Percentiles rank a stretch among this genome's conserved stretches.
These are phyloP conservation scores for Wolfiporia cocos DNA, from an alignment of 1,284 basidiomycete genomes.

Conservation along the genomic window DNA sequence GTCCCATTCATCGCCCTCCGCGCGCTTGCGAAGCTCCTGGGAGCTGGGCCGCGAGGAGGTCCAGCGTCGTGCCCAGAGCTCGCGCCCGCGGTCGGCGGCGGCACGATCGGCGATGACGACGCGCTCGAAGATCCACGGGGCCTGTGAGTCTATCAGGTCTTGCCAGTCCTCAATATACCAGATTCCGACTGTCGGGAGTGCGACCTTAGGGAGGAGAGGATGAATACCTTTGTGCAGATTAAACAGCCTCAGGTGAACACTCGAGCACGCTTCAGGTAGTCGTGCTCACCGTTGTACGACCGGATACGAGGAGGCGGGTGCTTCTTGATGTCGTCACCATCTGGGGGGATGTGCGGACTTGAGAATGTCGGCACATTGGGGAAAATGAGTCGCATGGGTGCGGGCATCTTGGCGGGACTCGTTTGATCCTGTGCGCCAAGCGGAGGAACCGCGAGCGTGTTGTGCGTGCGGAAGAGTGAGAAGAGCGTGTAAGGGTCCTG, in stretches of 20 bases:
- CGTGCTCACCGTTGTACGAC: constrained; percentile 19
- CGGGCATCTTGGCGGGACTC: constrained; percentile 38
- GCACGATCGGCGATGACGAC: constrained; percentile 71
- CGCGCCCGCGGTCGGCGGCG: constrained; percentile 48
- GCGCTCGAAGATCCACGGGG: constrained; percentile 71
- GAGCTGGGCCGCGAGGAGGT: background rate
- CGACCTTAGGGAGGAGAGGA: constrained; percentile 57
- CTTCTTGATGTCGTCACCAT: constrained; percentile 17
- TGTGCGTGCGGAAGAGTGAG: constrained; percentile 76
- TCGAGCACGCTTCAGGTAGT: background rate
- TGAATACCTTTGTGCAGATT: constrained; percentile 60
- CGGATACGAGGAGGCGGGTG: constrained; percentile 23
- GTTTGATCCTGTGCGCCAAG: constrained; percentile 4
- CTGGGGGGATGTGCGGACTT: constrained; percentile 31
- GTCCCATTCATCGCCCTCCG: constrained; percentile 4
- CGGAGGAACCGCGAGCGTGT: constrained; percentile 45
- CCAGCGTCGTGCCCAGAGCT: constrained; percentile 22
- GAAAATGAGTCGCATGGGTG: constrained; percentile 70
- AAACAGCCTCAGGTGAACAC: too few relatives aligned
- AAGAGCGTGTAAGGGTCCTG: constrained; percentile 70
- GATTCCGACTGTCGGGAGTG: constrained; percentile 65
- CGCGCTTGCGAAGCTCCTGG: constrained; percentile 20
- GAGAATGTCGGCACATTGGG: constrained; percentile 56
- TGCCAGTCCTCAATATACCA: constrained; percentile 72
- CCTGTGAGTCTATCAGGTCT: constrained; percentile 61